These are phyloP conservation scores for Tulasnella sp. DNA, from an alignment of 768 basidiomycete species.

Conservation along the genomic window DNA sequence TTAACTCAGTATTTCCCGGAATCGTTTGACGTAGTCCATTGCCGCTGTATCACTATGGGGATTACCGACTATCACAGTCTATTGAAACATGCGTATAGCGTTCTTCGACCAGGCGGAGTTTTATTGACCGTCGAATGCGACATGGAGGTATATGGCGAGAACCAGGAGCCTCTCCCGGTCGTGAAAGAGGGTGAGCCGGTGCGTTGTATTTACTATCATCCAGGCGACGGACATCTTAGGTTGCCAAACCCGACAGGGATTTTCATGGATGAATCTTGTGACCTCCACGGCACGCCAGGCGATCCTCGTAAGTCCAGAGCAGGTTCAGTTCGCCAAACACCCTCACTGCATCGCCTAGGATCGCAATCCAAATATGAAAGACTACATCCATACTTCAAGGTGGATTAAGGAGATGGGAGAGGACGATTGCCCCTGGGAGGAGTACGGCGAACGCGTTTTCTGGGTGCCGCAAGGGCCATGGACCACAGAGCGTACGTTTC, in stretches of 20 bases:
- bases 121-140: neutral
- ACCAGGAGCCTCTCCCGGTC: neutral
- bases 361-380: neutral
- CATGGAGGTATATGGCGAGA: neutral
- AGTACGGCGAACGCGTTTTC: neutral
- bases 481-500: neutral
- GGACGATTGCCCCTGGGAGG: neutral
- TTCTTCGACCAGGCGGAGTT: neutral
- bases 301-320: neutral
- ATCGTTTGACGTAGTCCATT: constrained; percentile 10
- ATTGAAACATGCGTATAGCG: neutral
- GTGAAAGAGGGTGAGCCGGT: constrained; percentile 7
- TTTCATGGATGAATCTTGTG: neutral
- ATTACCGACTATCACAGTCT: constrained; percentile 7
- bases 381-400: neutral
- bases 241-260: neutral
- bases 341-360: too few species aligned
- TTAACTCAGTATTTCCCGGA: neutral
- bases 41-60: neutral
- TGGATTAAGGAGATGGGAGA: neutral
- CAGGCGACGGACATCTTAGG: neutral
- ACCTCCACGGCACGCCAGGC: neutral
- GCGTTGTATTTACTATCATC: neutral
- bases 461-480: neutral
- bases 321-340: neutral